These are phyloP conservation scores for Hermanozyma aechmeae DNA, from an alignment of 805 yeast species.

Conservation along the genomic window DNA sequence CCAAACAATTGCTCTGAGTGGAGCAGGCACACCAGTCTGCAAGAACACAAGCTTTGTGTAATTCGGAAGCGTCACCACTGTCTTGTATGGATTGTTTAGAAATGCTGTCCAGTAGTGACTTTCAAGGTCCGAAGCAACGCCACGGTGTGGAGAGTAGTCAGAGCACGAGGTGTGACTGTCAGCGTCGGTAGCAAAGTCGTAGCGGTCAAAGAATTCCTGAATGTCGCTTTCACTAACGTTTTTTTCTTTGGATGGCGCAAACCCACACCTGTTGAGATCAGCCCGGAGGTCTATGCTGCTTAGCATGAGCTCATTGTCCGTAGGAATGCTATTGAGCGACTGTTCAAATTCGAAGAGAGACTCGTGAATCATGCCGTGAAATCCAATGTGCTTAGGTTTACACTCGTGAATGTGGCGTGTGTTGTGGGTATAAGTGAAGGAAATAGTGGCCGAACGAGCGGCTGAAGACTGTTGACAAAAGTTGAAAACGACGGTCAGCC, in stretches of 20 bases:
- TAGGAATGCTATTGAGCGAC: constrained; percentile 7
- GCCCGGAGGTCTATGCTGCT: constrained; percentile 9
- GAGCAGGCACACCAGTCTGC: constrained; percentile 37
- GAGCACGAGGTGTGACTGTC: constrained; percentile 5
- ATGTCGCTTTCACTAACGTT: constrained; percentile 1
- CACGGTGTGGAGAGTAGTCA: constrained; percentile 2
- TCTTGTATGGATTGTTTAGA: constrained; percentile 33
- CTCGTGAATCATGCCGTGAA: constrained; percentile 11
- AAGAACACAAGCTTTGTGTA: constrained; percentile 36
- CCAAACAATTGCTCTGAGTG: constrained; percentile 38
- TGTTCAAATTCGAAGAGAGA: constrained; percentile 12
- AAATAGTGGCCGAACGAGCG: too few species aligned
- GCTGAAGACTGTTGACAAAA: too few species aligned
- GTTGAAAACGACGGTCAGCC: too few species aligned
- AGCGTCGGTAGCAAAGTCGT: constrained; percentile 6
- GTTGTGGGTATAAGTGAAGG: too few species aligned
- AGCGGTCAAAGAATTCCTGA: constrained; percentile 4
- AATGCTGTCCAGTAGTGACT: constrained; percentile 36
- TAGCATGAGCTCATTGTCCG: constrained; percentile 8
- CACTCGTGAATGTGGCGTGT: too few species aligned
- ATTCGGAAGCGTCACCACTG: constrained; percentile 37
- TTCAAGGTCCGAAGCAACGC: constrained; percentile 14
- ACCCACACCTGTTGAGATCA: constrained; percentile 9
- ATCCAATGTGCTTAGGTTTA: too few species aligned
- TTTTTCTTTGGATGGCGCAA: neutral